Percentiles rank a stretch among this genome's conserved stretches.
Evolutionary conservation across 768 basidiomycete genomes (phyloP).

Genomic region (Crassisporium funariophilum): DNA sequence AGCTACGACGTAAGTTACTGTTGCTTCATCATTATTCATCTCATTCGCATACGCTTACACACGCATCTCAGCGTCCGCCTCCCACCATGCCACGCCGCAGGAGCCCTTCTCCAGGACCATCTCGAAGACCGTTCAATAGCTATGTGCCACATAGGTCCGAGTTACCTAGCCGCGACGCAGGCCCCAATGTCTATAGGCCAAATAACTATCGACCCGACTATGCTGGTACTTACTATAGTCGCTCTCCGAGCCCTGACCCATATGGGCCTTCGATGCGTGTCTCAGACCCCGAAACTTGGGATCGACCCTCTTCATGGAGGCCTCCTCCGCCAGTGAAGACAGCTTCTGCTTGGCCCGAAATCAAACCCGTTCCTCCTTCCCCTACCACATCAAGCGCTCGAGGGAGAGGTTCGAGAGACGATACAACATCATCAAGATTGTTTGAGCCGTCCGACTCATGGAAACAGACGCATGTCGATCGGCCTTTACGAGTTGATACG

Average conservation of each 20-base stretch:
- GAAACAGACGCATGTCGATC: constrained; percentile 60
- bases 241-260: constrained; percentile 56
- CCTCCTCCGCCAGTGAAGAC: constrained; percentile 22
- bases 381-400: constrained; percentile 33
- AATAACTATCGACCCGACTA: constrained; percentile 27
- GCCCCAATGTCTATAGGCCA: constrained; percentile 45
- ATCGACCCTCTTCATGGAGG: constrained; percentile 45
- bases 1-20: constrained; percentile 40
- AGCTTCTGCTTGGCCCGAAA: constrained; percentile 41
- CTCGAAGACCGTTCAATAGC: constrained; percentile 53
- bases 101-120: constrained; percentile 51
- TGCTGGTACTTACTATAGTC: constrained; percentile 36
- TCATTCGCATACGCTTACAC: constrained; percentile 10
- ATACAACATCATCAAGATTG: constrained; percentile 44
- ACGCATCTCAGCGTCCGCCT: constrained; percentile 17
- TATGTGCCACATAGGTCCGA: constrained; percentile 47
- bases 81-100: constrained; percentile 41
- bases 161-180: constrained; percentile 39
- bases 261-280: constrained; percentile 40
- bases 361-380: constrained; percentile 41
- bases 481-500: constrained; percentile 41
- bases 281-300: constrained; percentile 49
- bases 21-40: neutral
- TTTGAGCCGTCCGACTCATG: constrained; percentile 76
- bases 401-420: constrained; percentile 34